phyloP scores from a whole-genome alignment of 352 stramenopile species.

The Peronosclerospora sorghi region DNA sequence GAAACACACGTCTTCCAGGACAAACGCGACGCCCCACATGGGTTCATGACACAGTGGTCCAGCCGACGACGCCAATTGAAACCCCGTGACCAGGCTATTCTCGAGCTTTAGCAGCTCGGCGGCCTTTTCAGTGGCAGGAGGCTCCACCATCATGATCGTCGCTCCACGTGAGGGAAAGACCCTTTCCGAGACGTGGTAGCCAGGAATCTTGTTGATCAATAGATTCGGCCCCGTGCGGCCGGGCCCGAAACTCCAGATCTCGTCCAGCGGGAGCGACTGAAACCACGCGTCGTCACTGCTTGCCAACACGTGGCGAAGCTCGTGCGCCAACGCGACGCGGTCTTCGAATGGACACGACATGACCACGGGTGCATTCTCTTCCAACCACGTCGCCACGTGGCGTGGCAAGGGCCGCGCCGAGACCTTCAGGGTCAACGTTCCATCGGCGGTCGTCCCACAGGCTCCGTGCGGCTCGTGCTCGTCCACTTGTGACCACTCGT shows the following conservation, averaged over 20 bases:
- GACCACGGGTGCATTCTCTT: slow-evolving; percentile 43
- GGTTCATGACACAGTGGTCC: slow-evolving; percentile 87
- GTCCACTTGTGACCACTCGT: slow-evolving; percentile 4
- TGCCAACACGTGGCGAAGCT: slow-evolving; percentile 35
- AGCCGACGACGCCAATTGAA: slow-evolving; percentile 64
- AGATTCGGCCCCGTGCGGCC: slow-evolving; percentile 64
- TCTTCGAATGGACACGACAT: no score
- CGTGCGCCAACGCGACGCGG: slow-evolving; percentile 18
- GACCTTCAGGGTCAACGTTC: slow-evolving; percentile 61
- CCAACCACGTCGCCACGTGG: slow-evolving; percentile 52
- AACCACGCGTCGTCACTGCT: slow-evolving; percentile 42
- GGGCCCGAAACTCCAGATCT: slow-evolving; percentile 69
- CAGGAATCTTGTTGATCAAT: slow-evolving; percentile 63
- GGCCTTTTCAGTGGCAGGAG: slow-evolving; percentile 10
- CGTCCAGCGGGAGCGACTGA: slow-evolving; percentile 32
- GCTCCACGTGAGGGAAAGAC: slow-evolving; percentile 6
- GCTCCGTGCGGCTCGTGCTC: slow-evolving; percentile 25
- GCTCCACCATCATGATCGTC: no score
- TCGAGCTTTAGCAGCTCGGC: slow-evolving; percentile 48
- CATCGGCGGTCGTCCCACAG: slow-evolving; percentile 52
- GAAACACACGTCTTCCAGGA: slow-evolving; percentile 73
- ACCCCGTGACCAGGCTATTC: slow-evolving; percentile 75
- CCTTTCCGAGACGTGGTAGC: slow-evolving; percentile 15
- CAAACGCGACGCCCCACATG: slow-evolving; percentile 83
- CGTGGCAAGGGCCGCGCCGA: slow-evolving; percentile 65